Evolutionary conservation across 2,329 filamentous ascomycete genomes (phyloP).

Genomic region (Tolypocladium sp.): DNA sequence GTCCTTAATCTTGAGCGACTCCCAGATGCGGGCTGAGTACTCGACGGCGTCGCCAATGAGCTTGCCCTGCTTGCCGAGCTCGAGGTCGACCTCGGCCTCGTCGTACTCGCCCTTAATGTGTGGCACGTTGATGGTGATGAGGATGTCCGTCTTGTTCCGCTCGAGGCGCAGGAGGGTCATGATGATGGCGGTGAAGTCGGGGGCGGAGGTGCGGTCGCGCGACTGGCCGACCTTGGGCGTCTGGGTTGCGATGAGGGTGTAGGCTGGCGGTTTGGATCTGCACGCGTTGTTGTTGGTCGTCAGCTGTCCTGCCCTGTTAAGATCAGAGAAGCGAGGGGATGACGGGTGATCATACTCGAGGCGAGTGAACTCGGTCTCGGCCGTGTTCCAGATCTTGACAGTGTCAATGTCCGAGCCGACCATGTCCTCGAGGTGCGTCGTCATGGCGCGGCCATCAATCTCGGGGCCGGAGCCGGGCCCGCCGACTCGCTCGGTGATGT

Average conservation of each 20-base stretch:
- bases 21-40: constrained; percentile 58
- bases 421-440: constrained; percentile 60
- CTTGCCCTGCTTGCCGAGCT: constrained; percentile 55
- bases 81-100: constrained; percentile 61
- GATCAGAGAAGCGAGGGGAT: constrained; percentile 12
- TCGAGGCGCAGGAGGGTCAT: constrained; percentile 70
- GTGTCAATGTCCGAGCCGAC: constrained; percentile 54
- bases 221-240: constrained; percentile 28
- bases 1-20: constrained; percentile 68
- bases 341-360: constrained; percentile 34
- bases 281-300: neutral
- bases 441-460: constrained; percentile 61
- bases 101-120: constrained; percentile 68
- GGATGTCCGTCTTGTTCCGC: constrained; percentile 66
- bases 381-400: constrained; percentile 58
- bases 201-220: constrained; percentile 27
- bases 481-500: constrained; percentile 77
- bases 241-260: constrained; percentile 62
- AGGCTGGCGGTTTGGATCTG: constrained; percentile 44
- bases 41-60: constrained; percentile 61
- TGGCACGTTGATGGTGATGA: constrained; percentile 83
- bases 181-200: constrained; percentile 65
- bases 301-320: neutral
- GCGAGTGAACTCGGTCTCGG: constrained; percentile 47
- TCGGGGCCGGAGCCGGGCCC: constrained; percentile 41